Base-by-base conservation (phyloP, 805 yeast genomes). In the Barnettozyma botsteinii region DNA sequence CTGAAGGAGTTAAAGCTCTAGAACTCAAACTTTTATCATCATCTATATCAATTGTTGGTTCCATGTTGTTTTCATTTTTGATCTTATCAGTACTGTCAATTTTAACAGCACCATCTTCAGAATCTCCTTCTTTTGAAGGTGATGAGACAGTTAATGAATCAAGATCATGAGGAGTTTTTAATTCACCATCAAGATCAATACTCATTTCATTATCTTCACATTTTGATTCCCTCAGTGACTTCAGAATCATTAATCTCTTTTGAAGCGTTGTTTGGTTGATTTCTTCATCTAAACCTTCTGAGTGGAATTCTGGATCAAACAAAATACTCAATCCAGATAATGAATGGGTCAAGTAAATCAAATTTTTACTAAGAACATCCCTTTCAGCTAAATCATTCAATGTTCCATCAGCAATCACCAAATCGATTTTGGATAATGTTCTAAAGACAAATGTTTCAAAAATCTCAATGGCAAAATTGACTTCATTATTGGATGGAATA, bases 251-350 rank as follows among this genome's bases (percentile, higher is more conserved):
- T 11, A 64, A 40, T 40, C 56, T 63, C 32, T 52, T 53, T 22
- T 55, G 51, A 15, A 55, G 25, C 1, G 51, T 33, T 4, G 52
- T 40, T 22, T 43, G 41, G 9, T 20, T 41, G 13, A 45, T 35
- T 4, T 35, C 32, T 1, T 38, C 39, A 4, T 47, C 50, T 6
- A 36, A 4, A 7, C 44, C 32, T 7, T 48, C 51, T 23, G 46
- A 64, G 33, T 68, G 69, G 49, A 68, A 82, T 12, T 79, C 77
- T 0, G 94, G 85, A 55, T 87, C 96, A 51, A 85, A 75, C 27
- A 88, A 62, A 32, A 73, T 68, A 25, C 95, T 73, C 8, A 77
- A 64, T 20, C 96, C 96, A 31, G 89, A 76, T 4, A 82, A 48
- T 0, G 78, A 64, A 43, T 79, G 77, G 0, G 83, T 70, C 34